Evolutionary conservation across 208 protist species (phyloP).

Genomic region (Spironucleus salmonicida): DNA sequence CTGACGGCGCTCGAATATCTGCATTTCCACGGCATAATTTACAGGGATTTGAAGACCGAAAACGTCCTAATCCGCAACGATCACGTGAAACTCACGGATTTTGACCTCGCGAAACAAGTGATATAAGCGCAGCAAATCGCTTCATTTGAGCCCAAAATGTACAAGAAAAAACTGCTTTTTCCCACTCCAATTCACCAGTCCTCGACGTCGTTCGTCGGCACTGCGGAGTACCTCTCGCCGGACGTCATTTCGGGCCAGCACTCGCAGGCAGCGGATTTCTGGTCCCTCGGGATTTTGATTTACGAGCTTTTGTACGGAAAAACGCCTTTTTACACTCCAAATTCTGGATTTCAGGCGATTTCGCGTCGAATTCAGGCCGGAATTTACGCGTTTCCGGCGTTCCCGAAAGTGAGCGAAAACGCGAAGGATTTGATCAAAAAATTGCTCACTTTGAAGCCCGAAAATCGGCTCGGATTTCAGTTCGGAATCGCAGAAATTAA

Average conservation of each 20-base stretch:
- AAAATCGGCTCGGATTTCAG: constrained; percentile 2
- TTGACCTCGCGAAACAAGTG: constrained; percentile 35
- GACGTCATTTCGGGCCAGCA: constrained; percentile 50
- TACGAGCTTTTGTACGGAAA: constrained; percentile 52
- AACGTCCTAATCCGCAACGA: constrained; percentile 37
- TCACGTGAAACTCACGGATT: constrained; percentile 38
- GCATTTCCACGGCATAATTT: constrained; percentile 51
- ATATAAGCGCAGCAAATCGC: not conserved
- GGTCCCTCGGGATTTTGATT: constrained; percentile 51
- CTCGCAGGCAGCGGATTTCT: constrained; percentile 50
- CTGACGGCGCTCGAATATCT: constrained; percentile 49
- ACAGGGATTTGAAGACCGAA: constrained; percentile 45
- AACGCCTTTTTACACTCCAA: constrained; percentile 45
- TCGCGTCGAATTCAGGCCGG: constrained; percentile 34
- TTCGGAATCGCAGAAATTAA: constrained; percentile 12
- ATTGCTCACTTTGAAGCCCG: constrained; percentile 14
- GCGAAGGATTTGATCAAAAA: constrained; percentile 25
- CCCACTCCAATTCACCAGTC: not conserved
- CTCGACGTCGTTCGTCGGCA: constrained; percentile 58
- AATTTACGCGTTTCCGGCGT: constrained; percentile 10
- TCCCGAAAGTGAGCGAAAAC: not conserved
- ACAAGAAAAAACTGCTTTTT: constrained; percentile 9
- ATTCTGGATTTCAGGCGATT: constrained; percentile 27
- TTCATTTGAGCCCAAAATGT: not conserved
- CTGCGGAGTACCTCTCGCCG: constrained; percentile 52